Conservation (phyloP, 192 early-diverging fungal species). For the Backusella sp. region DNA sequence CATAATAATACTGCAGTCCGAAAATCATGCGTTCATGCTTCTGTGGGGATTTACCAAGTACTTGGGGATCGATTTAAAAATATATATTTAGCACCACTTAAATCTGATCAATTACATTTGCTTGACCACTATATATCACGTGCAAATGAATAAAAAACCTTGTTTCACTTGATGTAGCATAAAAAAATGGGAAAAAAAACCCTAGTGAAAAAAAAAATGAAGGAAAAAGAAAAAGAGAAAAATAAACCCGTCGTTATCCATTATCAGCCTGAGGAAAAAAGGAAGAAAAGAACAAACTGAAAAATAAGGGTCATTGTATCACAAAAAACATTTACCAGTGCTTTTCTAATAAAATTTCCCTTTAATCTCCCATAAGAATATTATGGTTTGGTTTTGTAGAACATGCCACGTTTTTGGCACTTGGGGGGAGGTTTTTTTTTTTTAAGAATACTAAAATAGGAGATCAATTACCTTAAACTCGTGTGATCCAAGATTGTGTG, state of each 20-base stretch:
- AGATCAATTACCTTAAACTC: background rate
- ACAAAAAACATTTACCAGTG: background rate
- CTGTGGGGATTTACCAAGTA: conserved; percentile 5
- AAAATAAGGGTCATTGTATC: conserved; percentile 3
- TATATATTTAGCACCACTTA: background rate
- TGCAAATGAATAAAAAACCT: background rate
- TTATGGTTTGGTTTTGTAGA: background rate
- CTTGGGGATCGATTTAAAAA: background rate
- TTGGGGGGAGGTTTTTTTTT: background rate
- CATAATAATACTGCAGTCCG: background rate
- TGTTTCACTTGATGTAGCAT: background rate
- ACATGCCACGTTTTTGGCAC: conserved; percentile 10
- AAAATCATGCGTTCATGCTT: conserved; percentile 5
- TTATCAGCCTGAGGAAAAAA: background rate
- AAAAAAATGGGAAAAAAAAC: background rate
- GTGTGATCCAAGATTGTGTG: background rate
- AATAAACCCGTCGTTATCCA: background rate
- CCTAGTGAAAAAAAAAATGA: background rate
- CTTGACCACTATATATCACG: background rate
- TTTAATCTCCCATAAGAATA: background rate
- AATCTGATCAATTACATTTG: conserved; percentile 8
- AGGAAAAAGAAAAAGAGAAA: background rate
- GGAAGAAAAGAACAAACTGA: background rate
- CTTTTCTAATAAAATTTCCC: background rate
- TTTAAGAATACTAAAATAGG: background rate